Conservation (phyloP, 345 rosid genomes). For the Citropsis articulata region DNA sequence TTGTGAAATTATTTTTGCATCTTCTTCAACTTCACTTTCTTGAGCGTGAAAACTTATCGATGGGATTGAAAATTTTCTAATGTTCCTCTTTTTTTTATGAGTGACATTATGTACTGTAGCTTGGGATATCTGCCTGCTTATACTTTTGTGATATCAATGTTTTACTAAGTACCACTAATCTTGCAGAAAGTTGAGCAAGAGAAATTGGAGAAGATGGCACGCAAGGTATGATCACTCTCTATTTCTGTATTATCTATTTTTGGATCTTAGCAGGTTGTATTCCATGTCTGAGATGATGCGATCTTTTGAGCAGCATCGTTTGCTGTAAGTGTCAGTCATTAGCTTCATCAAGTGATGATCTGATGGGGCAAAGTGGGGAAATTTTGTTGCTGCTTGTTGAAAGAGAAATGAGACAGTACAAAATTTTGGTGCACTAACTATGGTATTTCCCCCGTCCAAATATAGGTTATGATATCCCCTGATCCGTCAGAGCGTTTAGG, state of each 20-base stretch:
- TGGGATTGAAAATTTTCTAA: neutral
- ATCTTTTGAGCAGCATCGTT: neutral
- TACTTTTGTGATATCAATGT: neutral
- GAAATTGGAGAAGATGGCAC: slow-evolving; percentile 86
- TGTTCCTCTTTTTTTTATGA: neutral
- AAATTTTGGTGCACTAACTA: neutral
- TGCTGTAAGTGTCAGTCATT: neutral
- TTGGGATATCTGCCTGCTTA: neutral
- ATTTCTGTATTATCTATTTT: neutral
- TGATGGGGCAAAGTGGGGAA: neutral
- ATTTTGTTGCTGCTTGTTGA: neutral
- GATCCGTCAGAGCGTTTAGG: neutral
- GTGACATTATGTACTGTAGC: neutral
- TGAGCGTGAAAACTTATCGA: neutral
- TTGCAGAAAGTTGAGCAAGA: slow-evolving; percentile 89
- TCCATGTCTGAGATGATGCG: neutral
- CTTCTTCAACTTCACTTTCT: neutral
- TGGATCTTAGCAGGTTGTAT: neutral
- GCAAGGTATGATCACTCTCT: slow-evolving; percentile 50
- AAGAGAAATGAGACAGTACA: neutral
- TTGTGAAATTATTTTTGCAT: neutral
- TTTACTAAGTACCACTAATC: neutral
- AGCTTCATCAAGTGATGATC: neutral
- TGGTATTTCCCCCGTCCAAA: neutral
- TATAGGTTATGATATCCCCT: neutral